phyloP scores from a whole-genome alignment of 345 rosid species.

The Alliaria petiolata region DNA sequence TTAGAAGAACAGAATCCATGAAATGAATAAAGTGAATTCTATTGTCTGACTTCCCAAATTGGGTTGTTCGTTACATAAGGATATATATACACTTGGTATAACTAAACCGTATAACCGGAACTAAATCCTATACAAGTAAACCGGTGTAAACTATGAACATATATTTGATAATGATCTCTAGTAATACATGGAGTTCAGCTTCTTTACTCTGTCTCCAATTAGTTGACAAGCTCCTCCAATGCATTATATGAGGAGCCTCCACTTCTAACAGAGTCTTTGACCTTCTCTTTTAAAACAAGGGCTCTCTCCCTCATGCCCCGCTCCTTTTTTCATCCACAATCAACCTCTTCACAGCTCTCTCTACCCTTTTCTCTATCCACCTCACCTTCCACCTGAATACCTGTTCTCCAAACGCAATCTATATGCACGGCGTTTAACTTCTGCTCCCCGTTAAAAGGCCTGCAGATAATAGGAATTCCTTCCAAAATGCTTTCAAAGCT shows the following conservation, averaged over 20 bases:
- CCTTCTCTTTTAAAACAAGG: background rate
- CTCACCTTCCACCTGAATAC: slow-evolving; percentile 1
- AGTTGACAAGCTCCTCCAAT: slow-evolving; percentile 1
- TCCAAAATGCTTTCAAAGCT: slow-evolving; percentile 36
- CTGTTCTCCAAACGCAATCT: slow-evolving; percentile 17
- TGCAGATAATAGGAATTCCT: slow-evolving; percentile 35
- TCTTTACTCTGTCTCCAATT: background rate
- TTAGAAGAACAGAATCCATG: no score
- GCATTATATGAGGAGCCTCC: slow-evolving; percentile 19
- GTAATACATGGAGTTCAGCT: no score
- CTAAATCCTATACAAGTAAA: no score
- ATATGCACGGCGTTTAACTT: slow-evolving; percentile 22
- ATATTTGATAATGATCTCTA: no score
- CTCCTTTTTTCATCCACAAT: slow-evolving; percentile 5
- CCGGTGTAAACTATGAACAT: no score
- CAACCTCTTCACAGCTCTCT: slow-evolving; percentile 15
- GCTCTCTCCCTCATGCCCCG: slow-evolving; percentile 6
- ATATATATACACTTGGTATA: no score
- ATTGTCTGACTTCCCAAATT: no score
- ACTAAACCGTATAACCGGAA: no score
- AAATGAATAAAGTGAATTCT: no score
- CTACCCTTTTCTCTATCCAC: slow-evolving; percentile 7
- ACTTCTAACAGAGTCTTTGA: background rate
- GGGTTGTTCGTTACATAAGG: no score
- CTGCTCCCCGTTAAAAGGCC: slow-evolving; percentile 24